phyloP scores from a whole-genome alignment of 225 moss, liverwort and hornwort genomes.

The Polytrichum formosum region DNA sequence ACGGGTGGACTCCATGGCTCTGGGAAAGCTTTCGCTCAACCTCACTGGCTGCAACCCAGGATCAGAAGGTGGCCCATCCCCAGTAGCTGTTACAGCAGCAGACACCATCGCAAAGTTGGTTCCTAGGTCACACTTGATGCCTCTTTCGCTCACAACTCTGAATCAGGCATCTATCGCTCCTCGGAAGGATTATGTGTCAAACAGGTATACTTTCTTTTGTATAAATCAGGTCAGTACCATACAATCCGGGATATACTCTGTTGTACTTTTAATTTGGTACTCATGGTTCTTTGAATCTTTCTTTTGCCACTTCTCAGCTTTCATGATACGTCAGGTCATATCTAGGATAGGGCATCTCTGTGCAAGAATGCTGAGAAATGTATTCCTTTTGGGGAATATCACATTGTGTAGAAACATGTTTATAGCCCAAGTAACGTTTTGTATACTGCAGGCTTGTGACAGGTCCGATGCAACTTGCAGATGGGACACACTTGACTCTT shows the following conservation, averaged over 20 bases:
- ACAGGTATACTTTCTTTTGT: slow-evolving; percentile 45
- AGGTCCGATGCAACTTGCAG: slow-evolving; percentile 77
- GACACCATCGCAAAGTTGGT: slow-evolving; percentile 54
- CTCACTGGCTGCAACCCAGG: slow-evolving; percentile 54
- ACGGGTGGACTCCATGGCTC: slow-evolving; percentile 72
- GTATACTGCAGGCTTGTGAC: slow-evolving; percentile 69
- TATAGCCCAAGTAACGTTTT: background rate
- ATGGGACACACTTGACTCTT: slow-evolving; percentile 82
- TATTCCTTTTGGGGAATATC: too few relatives aligned
- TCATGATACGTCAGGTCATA: too few relatives aligned
- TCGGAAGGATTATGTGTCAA: slow-evolving; percentile 76
- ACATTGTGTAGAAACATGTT: too few relatives aligned
- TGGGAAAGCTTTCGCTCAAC: slow-evolving; percentile 88
- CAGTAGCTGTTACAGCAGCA: slow-evolving; percentile 46
- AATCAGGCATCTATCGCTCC: slow-evolving; percentile 69
- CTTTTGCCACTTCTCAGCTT: too few relatives aligned
- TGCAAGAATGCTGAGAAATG: too few relatives aligned
- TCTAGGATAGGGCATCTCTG: too few relatives aligned
- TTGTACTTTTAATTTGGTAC: too few relatives aligned
- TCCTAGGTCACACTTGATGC: slow-evolving; percentile 79
- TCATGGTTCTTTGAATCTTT: too few relatives aligned
- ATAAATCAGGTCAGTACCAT: too few relatives aligned
- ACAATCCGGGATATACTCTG: too few relatives aligned
- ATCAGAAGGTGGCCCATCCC: slow-evolving; percentile 38
- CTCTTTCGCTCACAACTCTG: slow-evolving; percentile 60